Base-by-base conservation (phyloP, 768 basidiomycete species). In the Cystobasidium ongulense region DNA sequence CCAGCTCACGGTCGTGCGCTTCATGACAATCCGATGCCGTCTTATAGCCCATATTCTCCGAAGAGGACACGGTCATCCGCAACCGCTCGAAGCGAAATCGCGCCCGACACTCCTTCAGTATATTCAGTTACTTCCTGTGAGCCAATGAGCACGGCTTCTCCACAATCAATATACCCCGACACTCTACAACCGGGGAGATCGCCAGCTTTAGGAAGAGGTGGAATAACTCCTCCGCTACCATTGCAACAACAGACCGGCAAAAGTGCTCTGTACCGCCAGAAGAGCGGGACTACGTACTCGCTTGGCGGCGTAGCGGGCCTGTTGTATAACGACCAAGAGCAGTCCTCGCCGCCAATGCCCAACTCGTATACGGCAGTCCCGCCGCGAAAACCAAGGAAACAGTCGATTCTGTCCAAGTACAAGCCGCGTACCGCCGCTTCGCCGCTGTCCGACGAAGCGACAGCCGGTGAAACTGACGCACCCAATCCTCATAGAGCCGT, bases 271-370 rank as follows among this genome's bases (percentile, higher is more conserved):
- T 27, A 52, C 7, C 68, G 54, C 18, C 52, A 31, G 13, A 27
- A 71, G 68, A 71, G 68, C 54, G 68, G 68, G 11, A 71, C 68
- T 18, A 71, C 68, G 5, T 71, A 71, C 38, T 71, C 68, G 11
- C 68, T 71, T 29, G 54, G 31, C 13, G 68, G 68, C 13, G 53
- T 61, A 52, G 68, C 68, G 4, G 68, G 68, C 3, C 29, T 71
- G 25, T 38, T 71, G 3, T 71, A 71, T 36, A 57, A 18, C 25
- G 54, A 59, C 5, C 50, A 59, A n/a, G 52, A 31, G 5, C 29
- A 10, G 52, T 36, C 23, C 8, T 27, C 23, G 11, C 63, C 31
- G 33, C 21, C 50, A n/a, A 1, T 21, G 27, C n/a, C 52, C 7
- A 43, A 29, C 21, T 54, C 29, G 17, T 59, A 35, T 29, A 71